Evolutionary conservation across 768 basidiomycete species (phyloP).

Genomic region (Mycena rebaudengoi): DNA sequence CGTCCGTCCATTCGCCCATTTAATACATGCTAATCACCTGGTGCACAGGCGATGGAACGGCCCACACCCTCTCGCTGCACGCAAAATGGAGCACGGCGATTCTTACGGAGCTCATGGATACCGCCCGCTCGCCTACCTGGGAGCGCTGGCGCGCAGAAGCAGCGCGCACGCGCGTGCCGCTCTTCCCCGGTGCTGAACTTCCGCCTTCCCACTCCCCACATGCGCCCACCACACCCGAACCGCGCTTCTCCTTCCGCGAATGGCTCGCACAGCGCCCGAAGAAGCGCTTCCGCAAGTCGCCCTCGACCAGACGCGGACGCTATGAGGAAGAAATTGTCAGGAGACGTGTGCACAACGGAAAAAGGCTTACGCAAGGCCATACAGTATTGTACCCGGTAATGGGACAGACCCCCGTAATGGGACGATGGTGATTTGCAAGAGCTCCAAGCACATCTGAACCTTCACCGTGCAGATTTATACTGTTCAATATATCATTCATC

Average conservation of each 20-base stretch:
- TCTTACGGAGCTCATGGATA: constrained; percentile 73
- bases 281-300: neutral
- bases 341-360: neutral
- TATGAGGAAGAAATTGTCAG: constrained; percentile 1
- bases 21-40: neutral
- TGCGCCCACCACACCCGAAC: neutral
- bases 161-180: constrained; percentile 9
- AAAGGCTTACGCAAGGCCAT: constrained; percentile 33
- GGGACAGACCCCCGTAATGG: no score
- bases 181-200: constrained; percentile 18
- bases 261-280: constrained; percentile 15
- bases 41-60: constrained; percentile 57
- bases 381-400: no score
- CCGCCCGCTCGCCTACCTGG: constrained; percentile 50
- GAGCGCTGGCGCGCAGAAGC: constrained; percentile 25
- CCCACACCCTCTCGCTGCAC: constrained; percentile 60
- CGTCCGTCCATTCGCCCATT: neutral
- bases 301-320: constrained; percentile 28
- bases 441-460: no score
- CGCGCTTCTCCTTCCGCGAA: constrained; percentile 13
- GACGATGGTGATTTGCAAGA: no score
- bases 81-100: constrained; percentile 77
- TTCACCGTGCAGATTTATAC: no score
- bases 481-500: no score
- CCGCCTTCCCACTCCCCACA: neutral